phyloP scores from a whole-genome alignment of 352 stramenopile species.

The Pythium inflatum region DNA sequence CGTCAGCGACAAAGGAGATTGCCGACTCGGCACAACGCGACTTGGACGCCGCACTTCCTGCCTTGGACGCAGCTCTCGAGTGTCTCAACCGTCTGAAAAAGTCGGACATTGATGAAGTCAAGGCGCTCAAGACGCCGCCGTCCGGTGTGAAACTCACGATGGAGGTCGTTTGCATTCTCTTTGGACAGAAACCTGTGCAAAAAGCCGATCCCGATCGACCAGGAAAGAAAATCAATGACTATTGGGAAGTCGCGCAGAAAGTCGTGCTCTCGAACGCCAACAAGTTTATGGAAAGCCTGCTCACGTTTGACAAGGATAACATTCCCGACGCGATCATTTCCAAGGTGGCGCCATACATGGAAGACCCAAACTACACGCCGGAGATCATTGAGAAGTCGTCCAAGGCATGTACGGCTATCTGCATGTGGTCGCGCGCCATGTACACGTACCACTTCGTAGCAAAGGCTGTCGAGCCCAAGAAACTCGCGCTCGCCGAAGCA shows the following conservation, averaged over 20 bases:
- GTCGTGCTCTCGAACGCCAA: conserved; percentile 92
- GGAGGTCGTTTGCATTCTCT: conserved; percentile 92
- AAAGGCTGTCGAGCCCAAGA: conserved; percentile 80
- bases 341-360: conserved; percentile 85
- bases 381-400: conserved; percentile 93
- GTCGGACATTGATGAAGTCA: conserved; percentile 92
- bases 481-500: conserved; percentile 56
- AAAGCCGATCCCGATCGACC: conserved; percentile 86
- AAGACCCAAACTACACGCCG: conserved; percentile 90
- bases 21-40: conserved; percentile 88
- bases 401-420: conserved; percentile 91
- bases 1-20: conserved; percentile 89
- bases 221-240: conserved; percentile 93
- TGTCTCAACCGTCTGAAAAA: conserved; percentile 93
- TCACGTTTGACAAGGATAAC: conserved; percentile 94
- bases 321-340: conserved; percentile 89
- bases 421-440: conserved; percentile 88
- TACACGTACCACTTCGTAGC: conserved; percentile 88
- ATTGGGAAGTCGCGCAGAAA: conserved; percentile 90
- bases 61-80: conserved; percentile 84
- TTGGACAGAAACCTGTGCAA: conserved; percentile 89
- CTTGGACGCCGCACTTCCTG: conserved; percentile 86
- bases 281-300: conserved; percentile 90
- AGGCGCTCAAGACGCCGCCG: conserved; percentile 90
- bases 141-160: conserved; percentile 92